Base-by-base conservation (phyloP, 2,329 filamentous ascomycete species). In the Dothistroma pini region DNA sequence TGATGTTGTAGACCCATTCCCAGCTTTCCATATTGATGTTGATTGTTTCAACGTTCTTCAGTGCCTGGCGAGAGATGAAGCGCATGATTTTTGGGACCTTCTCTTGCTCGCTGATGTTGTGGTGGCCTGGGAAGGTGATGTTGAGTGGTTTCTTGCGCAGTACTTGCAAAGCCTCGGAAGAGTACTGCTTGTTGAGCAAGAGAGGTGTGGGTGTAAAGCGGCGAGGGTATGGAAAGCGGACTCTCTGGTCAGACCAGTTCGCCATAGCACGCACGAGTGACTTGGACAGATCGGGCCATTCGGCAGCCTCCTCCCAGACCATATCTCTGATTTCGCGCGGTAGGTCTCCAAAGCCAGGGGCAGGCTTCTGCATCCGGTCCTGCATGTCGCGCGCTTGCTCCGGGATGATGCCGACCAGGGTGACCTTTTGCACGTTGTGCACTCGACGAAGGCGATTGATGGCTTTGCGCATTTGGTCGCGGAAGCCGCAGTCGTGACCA, bases 161-260 rank as follows among this genome's bases (percentile, higher is more conserved):
- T 14, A 72, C 56, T 14, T 63, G 31, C 9, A 64, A 58, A 3
- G 72, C 71, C 58, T 77, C 75, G 5, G 54, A 29, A n/a, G 63
- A 63, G 61, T 74, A 72, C 52, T 75, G 71, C 38, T 66, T 70
- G 65, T 74, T 75, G 62, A 76, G 48, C 4, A 75, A 71, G 1
- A 77, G 65, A 25, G 76, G 59, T 16, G 63, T 70, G 0, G 74
- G 75, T 2, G 74, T 74, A 12, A 51, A 64, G 32, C 54, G 62
- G 12, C 52, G 22, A 25, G 65, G 64, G 51, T 65, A 63, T 2
- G 63, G 60, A 19, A 64, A 62, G 2, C 59, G 54, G 16, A 60
- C 55, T 8, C 19, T 47, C 53, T 59, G 10, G 9, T 48, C 16
- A 3, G 57, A 19, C 62, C 66, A 68, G n/a, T 64, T 57, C 35